Percentiles rank a stretch among this genome's conserved stretches.
Evolutionary conservation across 2,329 filamentous ascomycete genomes (phyloP).

Genomic region (Monosporascus sp.): DNA sequence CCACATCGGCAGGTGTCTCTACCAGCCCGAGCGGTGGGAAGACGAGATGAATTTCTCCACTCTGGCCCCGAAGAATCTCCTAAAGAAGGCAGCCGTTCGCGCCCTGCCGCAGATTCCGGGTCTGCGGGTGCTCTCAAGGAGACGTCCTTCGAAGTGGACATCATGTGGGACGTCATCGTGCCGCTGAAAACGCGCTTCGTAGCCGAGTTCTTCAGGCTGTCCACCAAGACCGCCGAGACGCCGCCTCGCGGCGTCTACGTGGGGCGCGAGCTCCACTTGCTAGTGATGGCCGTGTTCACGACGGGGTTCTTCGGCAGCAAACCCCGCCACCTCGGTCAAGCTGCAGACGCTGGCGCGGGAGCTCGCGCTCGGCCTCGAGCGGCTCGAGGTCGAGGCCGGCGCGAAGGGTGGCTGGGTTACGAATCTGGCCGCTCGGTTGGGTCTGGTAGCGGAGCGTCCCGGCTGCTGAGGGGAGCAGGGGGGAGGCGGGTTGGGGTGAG

Average conservation of each 20-base stretch:
- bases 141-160: no score
- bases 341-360: slow-evolving; percentile 45
- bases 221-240: no score
- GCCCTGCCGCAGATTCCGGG: no score
- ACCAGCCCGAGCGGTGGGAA: slow-evolving; percentile 47
- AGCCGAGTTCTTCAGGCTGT: no score
- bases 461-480: neutral
- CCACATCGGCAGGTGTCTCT: slow-evolving; percentile 43
- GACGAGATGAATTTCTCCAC: slow-evolving; percentile 30
- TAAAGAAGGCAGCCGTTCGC: no score
- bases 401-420: slow-evolving; percentile 42
- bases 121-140: no score
- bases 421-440: slow-evolving; percentile 30
- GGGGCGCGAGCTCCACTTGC: no score
- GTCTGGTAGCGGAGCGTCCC: slow-evolving; percentile 8
- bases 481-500: slow-evolving; percentile 1
- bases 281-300: no score
- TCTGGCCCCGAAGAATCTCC: no score
- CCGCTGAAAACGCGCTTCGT: no score
- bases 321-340: slow-evolving; percentile 50
- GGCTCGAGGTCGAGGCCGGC: slow-evolving; percentile 46
- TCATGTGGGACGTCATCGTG: no score
- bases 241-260: no score
- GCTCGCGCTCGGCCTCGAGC: slow-evolving; percentile 46
- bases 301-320: slow-evolving; percentile 51